phyloP scores from a whole-genome alignment of 2,329 filamentous ascomycete genomes.

The Fusarium humuli region DNA sequence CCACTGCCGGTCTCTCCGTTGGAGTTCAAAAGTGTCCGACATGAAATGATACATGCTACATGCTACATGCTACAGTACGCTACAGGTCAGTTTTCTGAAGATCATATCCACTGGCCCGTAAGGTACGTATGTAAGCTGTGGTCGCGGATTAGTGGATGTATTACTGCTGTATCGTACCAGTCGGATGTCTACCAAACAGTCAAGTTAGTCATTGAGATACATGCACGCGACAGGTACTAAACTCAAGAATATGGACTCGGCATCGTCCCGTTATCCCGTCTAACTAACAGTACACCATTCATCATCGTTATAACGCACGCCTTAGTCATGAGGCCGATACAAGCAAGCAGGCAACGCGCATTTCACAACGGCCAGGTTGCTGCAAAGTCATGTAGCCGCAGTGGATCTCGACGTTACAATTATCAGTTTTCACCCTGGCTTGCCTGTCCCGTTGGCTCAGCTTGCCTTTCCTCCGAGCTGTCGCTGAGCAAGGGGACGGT shows the following conservation, averaged over 20 bases:
- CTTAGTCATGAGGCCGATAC: not conserved
- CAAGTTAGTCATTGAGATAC: not conserved
- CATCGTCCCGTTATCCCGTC: slow-evolving; percentile 12
- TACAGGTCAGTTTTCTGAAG: not conserved
- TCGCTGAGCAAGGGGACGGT: slow-evolving; percentile 1
- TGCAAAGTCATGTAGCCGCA: slow-evolving; percentile 9
- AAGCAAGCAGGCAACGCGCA: slow-evolving; percentile 18
- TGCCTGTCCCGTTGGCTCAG: not conserved
- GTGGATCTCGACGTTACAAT: slow-evolving; percentile 2
- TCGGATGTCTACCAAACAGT: slow-evolving; percentile 8
- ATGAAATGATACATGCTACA: not conserved
- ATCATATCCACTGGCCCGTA: slow-evolving; percentile 13
- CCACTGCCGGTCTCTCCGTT: slow-evolving; percentile 32
- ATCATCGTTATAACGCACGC: not conserved
- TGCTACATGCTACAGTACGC: not conserved
- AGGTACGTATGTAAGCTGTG: not conserved
- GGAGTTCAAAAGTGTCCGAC: not conserved
- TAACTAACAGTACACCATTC: not conserved
- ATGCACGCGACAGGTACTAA: slow-evolving; percentile 7
- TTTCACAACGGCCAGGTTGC: slow-evolving; percentile 19
- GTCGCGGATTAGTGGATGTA: not conserved
- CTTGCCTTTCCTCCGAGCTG: not conserved
- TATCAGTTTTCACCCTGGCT: slow-evolving; percentile 1
- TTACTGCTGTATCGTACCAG: slow-evolving; percentile 9
- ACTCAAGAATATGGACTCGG: slow-evolving; percentile 13